These are phyloP conservation scores for Sporisorium iseilematis-ciliati DNA, from an alignment of 1,284 basidiomycete genomes.

Conservation along the genomic window DNA sequence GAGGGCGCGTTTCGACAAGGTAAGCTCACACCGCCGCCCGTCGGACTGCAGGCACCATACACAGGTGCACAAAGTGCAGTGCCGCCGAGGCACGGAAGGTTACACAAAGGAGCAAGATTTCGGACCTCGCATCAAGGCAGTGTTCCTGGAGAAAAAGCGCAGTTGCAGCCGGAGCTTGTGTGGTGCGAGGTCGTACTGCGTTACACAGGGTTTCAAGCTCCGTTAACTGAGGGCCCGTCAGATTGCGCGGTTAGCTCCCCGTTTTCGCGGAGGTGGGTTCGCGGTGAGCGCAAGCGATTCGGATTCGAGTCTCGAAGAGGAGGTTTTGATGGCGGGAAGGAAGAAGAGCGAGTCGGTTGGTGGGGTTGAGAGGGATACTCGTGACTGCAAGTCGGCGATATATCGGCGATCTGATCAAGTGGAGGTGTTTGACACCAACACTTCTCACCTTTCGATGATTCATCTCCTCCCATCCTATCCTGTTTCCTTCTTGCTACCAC, in stretches of 20 bases:
- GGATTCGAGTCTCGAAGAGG: neutral
- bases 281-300: neutral
- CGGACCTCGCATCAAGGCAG: no score
- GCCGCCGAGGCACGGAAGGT: no score
- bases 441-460: neutral
- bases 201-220: neutral
- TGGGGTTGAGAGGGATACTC: neutral
- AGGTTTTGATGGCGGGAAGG: neutral
- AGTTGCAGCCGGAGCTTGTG: no score
- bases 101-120: no score
- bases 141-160: no score
- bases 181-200: no score
- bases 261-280: no score
- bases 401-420: constrained; percentile 6
- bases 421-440: neutral
- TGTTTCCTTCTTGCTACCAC: neutral
- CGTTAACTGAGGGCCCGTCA: neutral
- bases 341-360: no score
- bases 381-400: neutral
- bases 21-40: neutral
- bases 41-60: no score
- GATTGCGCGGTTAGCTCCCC: neutral
- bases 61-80: no score
- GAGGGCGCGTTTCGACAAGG: constrained; percentile 4
- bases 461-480: neutral